Evolutionary conservation across 2,329 filamentous ascomycete species (phyloP).

Genomic region (Hymenotorrendiella dingleyae): DNA sequence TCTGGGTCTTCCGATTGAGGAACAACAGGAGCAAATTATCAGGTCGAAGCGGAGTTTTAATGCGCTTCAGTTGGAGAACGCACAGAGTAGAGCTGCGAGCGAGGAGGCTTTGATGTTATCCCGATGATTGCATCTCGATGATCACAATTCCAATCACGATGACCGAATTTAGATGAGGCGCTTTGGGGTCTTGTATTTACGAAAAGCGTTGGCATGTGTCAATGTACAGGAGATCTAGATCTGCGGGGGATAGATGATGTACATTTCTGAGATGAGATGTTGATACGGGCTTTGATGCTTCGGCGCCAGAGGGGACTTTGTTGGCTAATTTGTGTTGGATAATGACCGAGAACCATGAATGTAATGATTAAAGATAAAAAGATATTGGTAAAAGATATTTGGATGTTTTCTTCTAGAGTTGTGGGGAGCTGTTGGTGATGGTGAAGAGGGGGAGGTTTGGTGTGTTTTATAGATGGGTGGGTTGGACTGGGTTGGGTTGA

Average conservation of each 20-base stretch:
- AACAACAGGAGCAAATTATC: conserved; percentile 6
- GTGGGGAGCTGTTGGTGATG: not conserved
- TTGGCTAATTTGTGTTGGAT: conserved; percentile 1
- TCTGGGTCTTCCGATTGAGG: conserved; percentile 46
- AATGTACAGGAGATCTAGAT: not conserved
- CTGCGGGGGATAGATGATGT: not conserved
- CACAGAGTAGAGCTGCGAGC: conserved; percentile 35
- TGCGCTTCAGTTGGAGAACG: no score
- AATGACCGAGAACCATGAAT: conserved; percentile 7
- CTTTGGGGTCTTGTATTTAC: conserved; percentile 1
- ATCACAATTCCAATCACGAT: no score
- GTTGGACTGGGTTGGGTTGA: no score
- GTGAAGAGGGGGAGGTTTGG: no score
- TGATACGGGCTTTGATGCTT: not conserved
- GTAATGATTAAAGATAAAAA: conserved; percentile 6
- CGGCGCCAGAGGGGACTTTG: no score
- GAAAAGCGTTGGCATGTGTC: not conserved
- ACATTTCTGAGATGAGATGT: not conserved
- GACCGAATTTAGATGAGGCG: not conserved
- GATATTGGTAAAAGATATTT: not conserved
- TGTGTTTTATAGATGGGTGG: no score
- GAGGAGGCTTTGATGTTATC: conserved; percentile 22
- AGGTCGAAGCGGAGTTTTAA: no score
- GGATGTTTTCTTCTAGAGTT: not conserved
- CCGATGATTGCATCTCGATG: conserved; percentile 8